A percentile compares a stretch with the other conserved stretches of the same genome.
phyloP scores from a whole-genome alignment of 345 rosid genomes.

The Gynandropsis gynandra region DNA sequence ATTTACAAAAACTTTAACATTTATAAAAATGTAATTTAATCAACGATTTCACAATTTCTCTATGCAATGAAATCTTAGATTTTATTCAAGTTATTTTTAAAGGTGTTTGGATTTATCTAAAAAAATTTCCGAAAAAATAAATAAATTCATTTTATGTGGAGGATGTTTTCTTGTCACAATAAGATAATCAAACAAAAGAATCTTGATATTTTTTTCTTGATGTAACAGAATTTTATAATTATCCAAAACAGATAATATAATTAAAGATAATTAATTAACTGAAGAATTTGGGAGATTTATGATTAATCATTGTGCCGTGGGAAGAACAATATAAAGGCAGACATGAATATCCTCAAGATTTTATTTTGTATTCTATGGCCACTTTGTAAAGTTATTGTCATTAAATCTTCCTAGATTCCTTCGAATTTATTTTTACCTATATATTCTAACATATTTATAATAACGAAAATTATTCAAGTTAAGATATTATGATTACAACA shows the following conservation, averaged over 20 bases:
- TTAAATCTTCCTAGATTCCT: not conserved
- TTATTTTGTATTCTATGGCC: conserved; percentile 28
- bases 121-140: too few species aligned
- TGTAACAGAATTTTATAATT: conserved; percentile 11
- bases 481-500: too few species aligned
- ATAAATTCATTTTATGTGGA: too few species aligned
- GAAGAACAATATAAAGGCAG: conserved; percentile 22
- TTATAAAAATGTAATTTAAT: too few species aligned
- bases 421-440: conserved; percentile 8
- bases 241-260: conserved; percentile 18
- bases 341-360: conserved; percentile 32
- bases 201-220: conserved; percentile 22
- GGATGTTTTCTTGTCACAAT: conserved; percentile 24
- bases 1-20: too few species aligned
- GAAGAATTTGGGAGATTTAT: conserved; percentile 18
- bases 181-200: conserved; percentile 24
- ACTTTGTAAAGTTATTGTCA: conserved; percentile 30
- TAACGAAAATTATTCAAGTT: too few species aligned
- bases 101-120: too few species aligned
- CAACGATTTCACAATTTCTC: too few species aligned
- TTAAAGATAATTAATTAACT: not conserved
- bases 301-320: conserved; percentile 27
- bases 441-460: not conserved
- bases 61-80: too few species aligned
- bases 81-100: too few species aligned